Evolutionary conservation across 129 eudicot species (phyloP).

Genomic region (Escallonia rubra): DNA sequence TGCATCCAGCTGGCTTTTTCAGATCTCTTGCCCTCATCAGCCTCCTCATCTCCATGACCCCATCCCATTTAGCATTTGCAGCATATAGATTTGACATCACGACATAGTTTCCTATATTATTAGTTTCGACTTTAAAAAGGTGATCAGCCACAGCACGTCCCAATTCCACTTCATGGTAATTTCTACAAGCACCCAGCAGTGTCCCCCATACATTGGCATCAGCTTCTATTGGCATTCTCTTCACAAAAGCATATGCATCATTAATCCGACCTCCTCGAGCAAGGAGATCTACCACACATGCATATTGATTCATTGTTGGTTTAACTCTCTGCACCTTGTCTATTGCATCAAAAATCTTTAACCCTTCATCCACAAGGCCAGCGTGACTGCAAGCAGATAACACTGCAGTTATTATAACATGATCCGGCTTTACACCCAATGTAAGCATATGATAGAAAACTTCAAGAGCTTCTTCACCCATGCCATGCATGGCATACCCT

Average conservation of each 20-base stretch:
- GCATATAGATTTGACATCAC: conserved; percentile 82
- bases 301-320: conserved; percentile 80
- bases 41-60: conserved; percentile 67
- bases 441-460: conserved; percentile 57
- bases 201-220: conserved; percentile 77
- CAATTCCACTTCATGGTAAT: conserved; percentile 54
- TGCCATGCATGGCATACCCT: conserved; percentile 85
- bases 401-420: conserved; percentile 58
- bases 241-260: conserved; percentile 63
- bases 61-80: conserved; percentile 79
- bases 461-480: conserved; percentile 68
- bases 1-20: conserved; percentile 78
- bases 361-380: conserved; percentile 78
- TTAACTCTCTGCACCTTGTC: conserved; percentile 36
- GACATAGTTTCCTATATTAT: conserved; percentile 69
- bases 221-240: conserved; percentile 65
- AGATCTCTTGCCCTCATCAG: conserved; percentile 61
- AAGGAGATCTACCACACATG: conserved; percentile 90
- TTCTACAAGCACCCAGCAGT: conserved; percentile 74
- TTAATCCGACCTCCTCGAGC: conserved; percentile 64
- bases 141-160: conserved; percentile 55
- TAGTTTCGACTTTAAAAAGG: conserved; percentile 36
- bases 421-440: conserved; percentile 60
- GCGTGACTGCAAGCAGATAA: conserved; percentile 86
- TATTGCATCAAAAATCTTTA: conserved; percentile 58